These are phyloP conservation scores for Triticum timopheevii DNA, from an alignment of 176 grass and related monocot species.

Conservation along the genomic window DNA sequence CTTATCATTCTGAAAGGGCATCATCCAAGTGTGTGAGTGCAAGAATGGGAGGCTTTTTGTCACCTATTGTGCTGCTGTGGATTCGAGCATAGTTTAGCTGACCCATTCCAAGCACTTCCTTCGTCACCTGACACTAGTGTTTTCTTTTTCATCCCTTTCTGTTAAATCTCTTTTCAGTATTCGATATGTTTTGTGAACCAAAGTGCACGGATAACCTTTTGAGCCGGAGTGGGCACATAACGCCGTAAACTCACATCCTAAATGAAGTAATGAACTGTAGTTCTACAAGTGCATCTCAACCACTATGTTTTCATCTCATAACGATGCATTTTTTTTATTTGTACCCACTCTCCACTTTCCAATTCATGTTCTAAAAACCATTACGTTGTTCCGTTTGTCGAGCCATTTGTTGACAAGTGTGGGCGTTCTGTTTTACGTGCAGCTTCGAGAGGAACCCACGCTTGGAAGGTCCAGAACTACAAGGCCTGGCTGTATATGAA, in stretches of 20 bases:
- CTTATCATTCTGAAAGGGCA: slow-evolving; percentile 26
- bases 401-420: not conserved
- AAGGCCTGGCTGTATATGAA: slow-evolving; percentile 87
- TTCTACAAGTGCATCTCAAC: not conserved
- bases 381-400: not conserved
- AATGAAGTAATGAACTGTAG: too few relatives aligned
- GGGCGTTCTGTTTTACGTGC: slow-evolving; percentile 4
- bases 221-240: not conserved
- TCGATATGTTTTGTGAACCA: not conserved
- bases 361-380: not conserved
- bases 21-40: not conserved
- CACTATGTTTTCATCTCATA: not conserved
- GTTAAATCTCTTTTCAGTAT: not conserved
- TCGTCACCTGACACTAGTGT: not conserved
- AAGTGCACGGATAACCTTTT: not conserved
- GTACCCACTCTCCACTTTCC: not conserved
- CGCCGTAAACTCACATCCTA: not conserved
- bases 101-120: slow-evolving; percentile 1
- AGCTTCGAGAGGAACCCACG: slow-evolving; percentile 96
- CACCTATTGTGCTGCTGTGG: not conserved
- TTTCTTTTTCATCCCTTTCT: not conserved
- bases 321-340: not conserved
- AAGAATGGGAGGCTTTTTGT: not conserved
- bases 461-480: slow-evolving; percentile 90
- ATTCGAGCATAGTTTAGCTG: not conserved